Conservation (phyloP, 1,139 yeast species). For the Kodamaea alishanica region DNA sequence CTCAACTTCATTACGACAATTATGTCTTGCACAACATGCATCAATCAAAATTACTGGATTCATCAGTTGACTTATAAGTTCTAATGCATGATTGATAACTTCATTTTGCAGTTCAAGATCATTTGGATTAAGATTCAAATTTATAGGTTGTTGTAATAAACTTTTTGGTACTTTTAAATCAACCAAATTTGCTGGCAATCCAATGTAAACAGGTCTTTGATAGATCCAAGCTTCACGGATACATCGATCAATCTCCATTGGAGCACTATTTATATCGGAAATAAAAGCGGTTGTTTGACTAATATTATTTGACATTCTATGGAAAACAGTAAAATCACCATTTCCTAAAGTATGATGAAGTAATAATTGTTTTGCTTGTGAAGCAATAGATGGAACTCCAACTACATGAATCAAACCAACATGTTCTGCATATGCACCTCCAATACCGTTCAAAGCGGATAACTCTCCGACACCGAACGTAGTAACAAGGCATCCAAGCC, state of each 20-base stretch:
- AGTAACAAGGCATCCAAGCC: constrained; percentile 37
- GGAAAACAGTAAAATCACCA: constrained; percentile 46
- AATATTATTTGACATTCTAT: constrained; percentile 57
- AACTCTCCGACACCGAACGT: constrained; percentile 45
- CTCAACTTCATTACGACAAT: constrained; percentile 58
- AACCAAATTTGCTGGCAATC: constrained; percentile 78
- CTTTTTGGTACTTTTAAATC: constrained; percentile 57
- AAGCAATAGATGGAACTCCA: constrained; percentile 37
- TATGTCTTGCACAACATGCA: constrained; percentile 83
- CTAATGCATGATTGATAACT: constrained; percentile 56
- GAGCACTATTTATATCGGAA: constrained; percentile 60
- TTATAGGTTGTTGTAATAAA: constrained; percentile 60
- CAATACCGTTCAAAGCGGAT: constrained; percentile 39
- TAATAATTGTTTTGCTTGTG: constrained; percentile 35
- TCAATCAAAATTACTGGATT: constrained; percentile 78
- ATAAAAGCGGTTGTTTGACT: constrained; percentile 63
- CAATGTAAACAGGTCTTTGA: constrained; percentile 83
- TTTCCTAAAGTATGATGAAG: constrained; percentile 47
- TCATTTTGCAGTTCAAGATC: constrained; percentile 70
- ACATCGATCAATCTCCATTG: constrained; percentile 67
- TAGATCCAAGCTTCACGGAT: constrained; percentile 65
- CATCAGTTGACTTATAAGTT: constrained; percentile 52
- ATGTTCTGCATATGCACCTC: constrained; percentile 43
- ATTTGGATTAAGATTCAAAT: constrained; percentile 57
- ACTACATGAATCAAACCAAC: constrained; percentile 41